These are phyloP conservation scores for Diospyros kaki DNA, from an alignment of 148 eudicot species.

Conservation along the genomic window DNA sequence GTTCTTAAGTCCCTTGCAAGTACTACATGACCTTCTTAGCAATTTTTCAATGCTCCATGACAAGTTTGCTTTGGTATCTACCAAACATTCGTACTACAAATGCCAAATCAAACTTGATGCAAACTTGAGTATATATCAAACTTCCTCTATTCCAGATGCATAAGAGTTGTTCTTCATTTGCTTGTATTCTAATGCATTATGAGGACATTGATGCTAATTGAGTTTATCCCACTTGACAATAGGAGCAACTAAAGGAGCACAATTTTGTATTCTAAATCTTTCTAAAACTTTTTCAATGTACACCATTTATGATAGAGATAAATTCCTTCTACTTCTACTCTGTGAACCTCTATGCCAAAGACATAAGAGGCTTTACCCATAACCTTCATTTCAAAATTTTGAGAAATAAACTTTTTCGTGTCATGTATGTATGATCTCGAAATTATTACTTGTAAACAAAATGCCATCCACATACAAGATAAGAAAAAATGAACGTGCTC, in stretches of 20 bases:
- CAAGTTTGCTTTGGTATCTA: neutral
- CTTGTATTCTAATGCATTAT: neutral
- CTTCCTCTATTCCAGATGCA: neutral
- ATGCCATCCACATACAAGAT: neutral
- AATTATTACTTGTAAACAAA: neutral
- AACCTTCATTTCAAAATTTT: neutral
- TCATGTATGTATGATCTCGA: neutral
- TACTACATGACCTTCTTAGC: neutral
- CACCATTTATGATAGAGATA: neutral
- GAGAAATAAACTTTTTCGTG: too few relatives aligned
- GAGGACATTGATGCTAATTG: neutral
- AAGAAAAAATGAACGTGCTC: neutral
- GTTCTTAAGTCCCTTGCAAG: neutral
- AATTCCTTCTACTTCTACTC: neutral
- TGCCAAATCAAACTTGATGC: neutral
- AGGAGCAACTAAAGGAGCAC: neutral
- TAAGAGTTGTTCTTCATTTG: neutral
- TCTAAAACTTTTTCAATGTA: neutral
- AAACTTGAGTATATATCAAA: neutral
- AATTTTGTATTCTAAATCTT: neutral
- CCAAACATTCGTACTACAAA: neutral
- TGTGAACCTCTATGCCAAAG: neutral
- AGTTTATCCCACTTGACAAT: neutral
- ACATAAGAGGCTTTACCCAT: neutral
- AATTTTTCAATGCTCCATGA: neutral